Base-by-base conservation (phyloP, 2,329 filamentous ascomycete genomes). In the Thermothelomyces thermophilus region DNA sequence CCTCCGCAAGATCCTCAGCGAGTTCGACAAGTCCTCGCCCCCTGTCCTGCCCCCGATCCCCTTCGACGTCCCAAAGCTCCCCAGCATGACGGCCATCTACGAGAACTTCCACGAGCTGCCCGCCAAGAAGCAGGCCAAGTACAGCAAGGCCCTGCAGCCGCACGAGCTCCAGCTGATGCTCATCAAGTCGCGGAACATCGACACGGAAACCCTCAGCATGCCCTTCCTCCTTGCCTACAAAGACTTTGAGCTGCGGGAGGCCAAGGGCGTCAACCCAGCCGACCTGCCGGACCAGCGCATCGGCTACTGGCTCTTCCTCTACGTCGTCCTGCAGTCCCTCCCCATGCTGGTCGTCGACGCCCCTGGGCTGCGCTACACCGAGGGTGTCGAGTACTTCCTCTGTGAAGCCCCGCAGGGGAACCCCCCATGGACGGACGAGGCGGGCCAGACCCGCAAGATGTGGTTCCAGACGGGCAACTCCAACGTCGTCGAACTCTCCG, bases 11-110 rank as follows among this genome's bases (percentile, higher is more conserved):
- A 79, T 96, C 11, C 75, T 96, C 56, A 83, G 80, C 58, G 91
- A 97, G 68, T 96, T 90, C 62, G 93, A 98, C 64, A 82, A 86
- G 52, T 91, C 87, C 8, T 87, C 84, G 13, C 89, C 91, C 1
- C 93, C 93, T 0, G 90, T 97, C 0, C 80, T 91, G 52, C 93
- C 93, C 0, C 89, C 91, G 0, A 82, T 97, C 48, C 91, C 93
- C 0, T 97, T 91, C 62, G 91, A 97, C 63, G 74, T 88, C 4
- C 91, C 93, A 2, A 78, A 83, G 56, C 68, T 94, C 20, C 91
- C 91, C 0, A 78, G 76, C 1, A 76, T 94, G 60, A 74, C 76
- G 28, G 73, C 80, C 1, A 75, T 89, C 16, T 75, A 84, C 49
- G 75, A 80, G 35, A 84, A 82, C 37, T 86, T 80, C 63, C 69